Base-by-base conservation (phyloP, 352 stramenopile species). In the Phytopythium kandeliae region DNA sequence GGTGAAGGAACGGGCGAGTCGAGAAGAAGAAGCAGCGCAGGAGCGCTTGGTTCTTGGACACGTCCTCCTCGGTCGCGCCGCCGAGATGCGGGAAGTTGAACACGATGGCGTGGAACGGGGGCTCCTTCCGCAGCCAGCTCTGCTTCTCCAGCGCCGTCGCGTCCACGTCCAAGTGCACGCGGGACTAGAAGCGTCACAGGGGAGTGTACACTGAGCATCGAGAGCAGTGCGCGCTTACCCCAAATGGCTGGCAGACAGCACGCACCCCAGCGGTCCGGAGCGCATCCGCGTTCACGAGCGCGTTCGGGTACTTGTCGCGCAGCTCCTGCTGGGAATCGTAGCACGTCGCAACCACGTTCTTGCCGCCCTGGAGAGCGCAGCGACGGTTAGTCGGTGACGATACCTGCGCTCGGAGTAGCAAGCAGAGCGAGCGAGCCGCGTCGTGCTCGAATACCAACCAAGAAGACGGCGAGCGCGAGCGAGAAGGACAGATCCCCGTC, bases 21-120 rank as follows among this genome's bases (percentile, higher is more conserved):
- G 78, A 87, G 48, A 71, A 79, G 52, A 95, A 95, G 57, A 95
- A 95, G 15, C 71, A 49, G 25, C 66, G 68, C 49, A 95, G 54
- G 37, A 95, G 57, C 25, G 73, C 64, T 55, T 92, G 85, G 63
- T 95, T 95, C 56, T 87, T 92, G 17, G 60, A 68, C 19, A 95
- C 77, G 56, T 92, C 85, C 37, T 83, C 82, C 38, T 92, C 78
- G 3, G 85, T 93, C 8, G 80, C 74, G 19, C 85, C 85, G 38
- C 85, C 85, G 11, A 95, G 58, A 53, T 95, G 85, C 16, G 85
- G 85, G 52, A 95, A 95, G 51, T 95, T 95, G 55, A 95, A 95
- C 15, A 81, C 71, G 26, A 93, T 74, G 19, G 65, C 54, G 33
- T 92, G 72, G 65, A 92, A 93, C 12, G 59, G 64, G 19, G 71